phyloP scores from a whole-genome alignment of 192 early-diverging fungal species.

The Rhizophagus clarus region DNA sequence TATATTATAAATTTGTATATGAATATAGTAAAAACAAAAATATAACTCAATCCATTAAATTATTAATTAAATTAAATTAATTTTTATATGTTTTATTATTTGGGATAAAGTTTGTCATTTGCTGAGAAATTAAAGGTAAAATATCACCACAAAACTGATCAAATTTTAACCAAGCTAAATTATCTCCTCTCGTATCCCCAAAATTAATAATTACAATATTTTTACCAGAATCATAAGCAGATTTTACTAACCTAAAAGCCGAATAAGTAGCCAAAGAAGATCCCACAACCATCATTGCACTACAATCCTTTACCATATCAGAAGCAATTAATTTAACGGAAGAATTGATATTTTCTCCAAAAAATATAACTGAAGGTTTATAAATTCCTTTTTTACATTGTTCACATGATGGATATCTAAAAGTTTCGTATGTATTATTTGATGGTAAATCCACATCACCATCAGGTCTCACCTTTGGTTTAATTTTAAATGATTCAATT shows the following conservation, averaged over 20 bases:
- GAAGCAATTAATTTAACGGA: conserved; percentile 57
- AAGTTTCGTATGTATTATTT: conserved; percentile 60
- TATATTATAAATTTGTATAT: too few relatives aligned
- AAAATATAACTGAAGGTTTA: conserved; percentile 85
- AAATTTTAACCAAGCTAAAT: conserved; percentile 41
- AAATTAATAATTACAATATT: conserved; percentile 72
- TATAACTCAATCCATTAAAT: too few relatives aligned
- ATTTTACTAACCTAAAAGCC: conserved; percentile 73
- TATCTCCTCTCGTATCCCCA: conserved; percentile 77
- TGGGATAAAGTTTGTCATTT: not conserved
- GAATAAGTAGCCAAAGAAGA: conserved; percentile 83
- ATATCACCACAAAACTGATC: conserved; percentile 6
- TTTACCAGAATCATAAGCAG: conserved; percentile 61
- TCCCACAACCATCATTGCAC: conserved; percentile 77
- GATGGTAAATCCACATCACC: conserved; percentile 76
- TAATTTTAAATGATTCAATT: conserved; percentile 43
- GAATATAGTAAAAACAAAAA: too few relatives aligned
- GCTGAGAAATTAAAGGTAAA: not conserved
- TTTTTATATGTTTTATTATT: too few relatives aligned
- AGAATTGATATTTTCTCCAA: conserved; percentile 80
- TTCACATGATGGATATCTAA: conserved; percentile 72
- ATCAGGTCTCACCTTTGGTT: conserved; percentile 72
- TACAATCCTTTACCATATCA: conserved; percentile 58
- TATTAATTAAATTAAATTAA: too few relatives aligned
- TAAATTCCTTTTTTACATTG: conserved; percentile 63